Evolutionary conservation across 2,329 filamentous ascomycete species (phyloP).

Genomic region (Pyrenochaeta sp.): DNA sequence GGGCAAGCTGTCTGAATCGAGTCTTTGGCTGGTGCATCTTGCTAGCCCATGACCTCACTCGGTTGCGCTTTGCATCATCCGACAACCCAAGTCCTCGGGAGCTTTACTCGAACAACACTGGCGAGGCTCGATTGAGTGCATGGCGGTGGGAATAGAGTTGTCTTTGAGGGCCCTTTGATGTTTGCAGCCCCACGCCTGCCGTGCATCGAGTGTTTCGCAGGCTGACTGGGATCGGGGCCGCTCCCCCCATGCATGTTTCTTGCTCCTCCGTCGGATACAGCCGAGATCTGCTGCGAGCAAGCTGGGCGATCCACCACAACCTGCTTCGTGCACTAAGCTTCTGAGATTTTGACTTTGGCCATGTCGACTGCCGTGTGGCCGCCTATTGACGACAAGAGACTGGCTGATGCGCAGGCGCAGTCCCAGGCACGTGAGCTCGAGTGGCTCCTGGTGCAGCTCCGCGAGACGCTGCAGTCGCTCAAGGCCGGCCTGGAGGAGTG

Average conservation of each 20-base stretch:
- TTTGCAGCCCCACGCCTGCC: conserved; percentile 2
- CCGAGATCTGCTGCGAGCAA: conserved; percentile 18
- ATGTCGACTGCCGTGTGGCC: conserved; percentile 72
- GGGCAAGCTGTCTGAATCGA: conserved; percentile 6
- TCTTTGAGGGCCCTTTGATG: conserved; percentile 3
- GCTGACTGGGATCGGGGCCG: too few species aligned
- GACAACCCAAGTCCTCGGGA: conserved; percentile 4
- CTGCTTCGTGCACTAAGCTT: conserved; percentile 4
- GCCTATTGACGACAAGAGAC: conserved; percentile 60
- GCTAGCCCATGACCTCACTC: conserved; percentile 22
- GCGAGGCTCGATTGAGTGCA: background rate
- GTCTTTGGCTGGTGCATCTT: background rate
- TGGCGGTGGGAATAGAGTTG: background rate
- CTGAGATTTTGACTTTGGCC: conserved; percentile 2
- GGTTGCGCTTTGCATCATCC: conserved; percentile 28
- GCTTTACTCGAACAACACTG: conserved; percentile 9
- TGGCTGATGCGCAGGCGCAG: conserved; percentile 62
- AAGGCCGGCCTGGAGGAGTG: conserved; percentile 85
- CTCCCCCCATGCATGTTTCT: background rate
- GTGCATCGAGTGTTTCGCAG: background rate
- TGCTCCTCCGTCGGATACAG: conserved; percentile 16
- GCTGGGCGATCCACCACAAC: conserved; percentile 4
- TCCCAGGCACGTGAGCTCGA: conserved; percentile 66
- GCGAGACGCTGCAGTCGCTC: conserved; percentile 68
- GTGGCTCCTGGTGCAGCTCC: conserved; percentile 70